Evolutionary conservation across 2,329 filamentous ascomycete genomes (phyloP).

Genomic region (Aspergillus persii): DNA sequence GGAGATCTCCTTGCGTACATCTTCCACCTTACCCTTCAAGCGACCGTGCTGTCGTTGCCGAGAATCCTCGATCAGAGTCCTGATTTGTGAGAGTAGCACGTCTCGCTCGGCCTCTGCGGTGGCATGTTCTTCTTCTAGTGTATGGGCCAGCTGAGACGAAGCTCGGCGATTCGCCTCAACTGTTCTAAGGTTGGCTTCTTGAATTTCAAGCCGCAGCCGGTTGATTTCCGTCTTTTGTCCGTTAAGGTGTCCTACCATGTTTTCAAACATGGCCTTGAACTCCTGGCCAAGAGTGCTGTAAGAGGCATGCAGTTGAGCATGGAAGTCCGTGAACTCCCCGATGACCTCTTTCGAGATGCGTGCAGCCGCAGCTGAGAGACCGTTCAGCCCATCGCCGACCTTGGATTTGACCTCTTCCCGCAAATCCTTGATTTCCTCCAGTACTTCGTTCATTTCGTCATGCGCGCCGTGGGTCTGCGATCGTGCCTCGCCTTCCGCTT

Average conservation of each 20-base stretch:
- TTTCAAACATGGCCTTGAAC: slow-evolving; percentile 82
- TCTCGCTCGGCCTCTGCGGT: slow-evolving; percentile 72
- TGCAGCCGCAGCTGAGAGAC: slow-evolving; percentile 79
- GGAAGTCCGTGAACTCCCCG: slow-evolving; percentile 79
- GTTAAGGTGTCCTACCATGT: slow-evolving; percentile 70
- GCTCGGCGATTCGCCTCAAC: slow-evolving; percentile 67
- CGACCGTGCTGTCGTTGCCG: slow-evolving; percentile 71
- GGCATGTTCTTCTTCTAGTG: slow-evolving; percentile 72
- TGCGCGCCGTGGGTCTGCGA: slow-evolving; percentile 54
- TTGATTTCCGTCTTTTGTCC: slow-evolving; percentile 76
- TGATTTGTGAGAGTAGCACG: slow-evolving; percentile 72
- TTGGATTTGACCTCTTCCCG: slow-evolving; percentile 83
- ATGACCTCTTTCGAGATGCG: slow-evolving; percentile 87
- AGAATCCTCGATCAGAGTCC: slow-evolving; percentile 70
- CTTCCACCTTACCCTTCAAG: slow-evolving; percentile 61
- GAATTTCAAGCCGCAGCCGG: slow-evolving; percentile 67
- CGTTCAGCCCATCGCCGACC: slow-evolving; percentile 79
- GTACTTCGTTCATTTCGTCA: slow-evolving; percentile 83
- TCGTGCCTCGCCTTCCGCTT: slow-evolving; percentile 66
- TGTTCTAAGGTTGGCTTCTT: slow-evolving; percentile 65
- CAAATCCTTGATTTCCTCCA: slow-evolving; percentile 89
- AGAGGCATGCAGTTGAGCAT: slow-evolving; percentile 77
- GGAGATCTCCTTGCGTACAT: slow-evolving; percentile 63
- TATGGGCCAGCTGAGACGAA: slow-evolving; percentile 64
- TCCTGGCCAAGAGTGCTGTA: slow-evolving; percentile 82